Conservation (phyloP, 139 green algal species). For the Diplosphaera chodatii region DNA sequence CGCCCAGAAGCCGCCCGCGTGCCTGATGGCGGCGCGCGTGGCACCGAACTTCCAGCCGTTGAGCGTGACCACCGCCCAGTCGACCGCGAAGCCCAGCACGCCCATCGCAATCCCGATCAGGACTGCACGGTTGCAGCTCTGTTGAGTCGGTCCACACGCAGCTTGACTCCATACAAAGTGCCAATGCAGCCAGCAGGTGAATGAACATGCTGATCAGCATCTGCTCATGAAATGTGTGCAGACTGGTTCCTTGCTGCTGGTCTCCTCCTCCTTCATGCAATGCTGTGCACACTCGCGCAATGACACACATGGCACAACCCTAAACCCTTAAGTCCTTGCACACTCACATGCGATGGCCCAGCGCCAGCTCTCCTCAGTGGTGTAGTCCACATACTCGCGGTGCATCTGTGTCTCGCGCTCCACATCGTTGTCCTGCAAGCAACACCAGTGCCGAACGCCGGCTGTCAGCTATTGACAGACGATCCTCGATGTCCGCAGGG, state of each 20-base stretch:
- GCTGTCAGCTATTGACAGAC: too few relatives aligned
- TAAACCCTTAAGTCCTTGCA: background rate
- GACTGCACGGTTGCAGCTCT: conserved; percentile 15
- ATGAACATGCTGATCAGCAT: too few relatives aligned
- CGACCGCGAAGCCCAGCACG: conserved; percentile 43
- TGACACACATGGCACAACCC: too few relatives aligned
- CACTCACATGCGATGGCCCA: conserved; percentile 22
- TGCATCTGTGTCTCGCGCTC: conserved; percentile 14
- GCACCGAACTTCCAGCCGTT: conserved; percentile 36
- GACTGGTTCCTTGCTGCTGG: too few relatives aligned
- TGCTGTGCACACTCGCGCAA: too few relatives aligned
- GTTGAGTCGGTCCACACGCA: too few relatives aligned
- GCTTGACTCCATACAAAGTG: too few relatives aligned
- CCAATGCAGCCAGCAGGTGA: too few relatives aligned
- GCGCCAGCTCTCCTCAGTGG: conserved; percentile 19
- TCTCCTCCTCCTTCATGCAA: too few relatives aligned
- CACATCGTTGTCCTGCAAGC: conserved; percentile 30
- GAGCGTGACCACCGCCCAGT: conserved; percentile 39
- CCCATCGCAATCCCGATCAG: conserved; percentile 52
- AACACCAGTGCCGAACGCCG: too few relatives aligned
- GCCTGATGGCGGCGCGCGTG: conserved; percentile 9
- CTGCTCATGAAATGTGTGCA: too few relatives aligned
- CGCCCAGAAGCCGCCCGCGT: conserved; percentile 16
- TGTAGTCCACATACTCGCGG: conserved; percentile 20
- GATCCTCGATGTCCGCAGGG: too few relatives aligned